Conservation (phyloP, 2,329 filamentous ascomycete genomes). For the Cladorrhinum sp. region DNA sequence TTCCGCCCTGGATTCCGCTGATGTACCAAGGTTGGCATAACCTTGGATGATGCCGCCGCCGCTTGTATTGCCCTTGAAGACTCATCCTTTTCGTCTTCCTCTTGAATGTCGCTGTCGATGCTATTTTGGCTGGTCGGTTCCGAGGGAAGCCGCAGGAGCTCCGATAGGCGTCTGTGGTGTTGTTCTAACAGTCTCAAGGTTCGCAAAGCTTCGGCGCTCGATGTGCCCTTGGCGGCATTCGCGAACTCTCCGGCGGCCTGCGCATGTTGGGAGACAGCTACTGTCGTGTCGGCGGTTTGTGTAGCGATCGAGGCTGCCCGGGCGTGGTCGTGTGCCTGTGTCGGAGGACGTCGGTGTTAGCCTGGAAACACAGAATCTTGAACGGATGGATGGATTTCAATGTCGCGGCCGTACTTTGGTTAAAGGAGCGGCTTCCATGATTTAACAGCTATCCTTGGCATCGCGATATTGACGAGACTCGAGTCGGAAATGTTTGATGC, state of each 20-base stretch:
- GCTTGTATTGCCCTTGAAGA: constrained; percentile 5
- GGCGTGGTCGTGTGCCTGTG: constrained; percentile 82
- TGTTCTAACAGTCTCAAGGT: constrained; percentile 82
- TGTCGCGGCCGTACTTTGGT: constrained; percentile 51
- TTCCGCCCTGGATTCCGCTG: constrained; percentile 61
- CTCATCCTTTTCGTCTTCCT: constrained; percentile 36
- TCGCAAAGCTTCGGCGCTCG: constrained; percentile 69
- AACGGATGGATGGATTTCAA: neutral
- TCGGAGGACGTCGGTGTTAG: neutral
- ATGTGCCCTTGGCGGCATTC: constrained; percentile 71
- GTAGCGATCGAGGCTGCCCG: constrained; percentile 75
- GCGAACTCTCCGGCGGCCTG: constrained; percentile 86
- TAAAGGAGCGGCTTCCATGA: constrained; percentile 68
- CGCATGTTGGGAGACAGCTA: constrained; percentile 84
- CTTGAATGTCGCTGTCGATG: constrained; percentile 37
- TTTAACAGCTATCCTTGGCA: constrained; percentile 13
- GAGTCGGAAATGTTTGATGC: neutral
- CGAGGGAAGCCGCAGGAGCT: constrained; percentile 70
- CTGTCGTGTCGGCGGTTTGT: constrained; percentile 70
- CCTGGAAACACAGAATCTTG: neutral
- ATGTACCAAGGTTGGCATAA: constrained; percentile 37
- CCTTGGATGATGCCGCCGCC: constrained; percentile 29
- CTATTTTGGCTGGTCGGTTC: constrained; percentile 41
- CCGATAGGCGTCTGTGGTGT: constrained; percentile 80
- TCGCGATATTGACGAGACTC: neutral